Evolutionary conservation across 2,329 filamentous ascomycete species (phyloP).

Genomic region (Pyrenophora tritici-repentis): DNA sequence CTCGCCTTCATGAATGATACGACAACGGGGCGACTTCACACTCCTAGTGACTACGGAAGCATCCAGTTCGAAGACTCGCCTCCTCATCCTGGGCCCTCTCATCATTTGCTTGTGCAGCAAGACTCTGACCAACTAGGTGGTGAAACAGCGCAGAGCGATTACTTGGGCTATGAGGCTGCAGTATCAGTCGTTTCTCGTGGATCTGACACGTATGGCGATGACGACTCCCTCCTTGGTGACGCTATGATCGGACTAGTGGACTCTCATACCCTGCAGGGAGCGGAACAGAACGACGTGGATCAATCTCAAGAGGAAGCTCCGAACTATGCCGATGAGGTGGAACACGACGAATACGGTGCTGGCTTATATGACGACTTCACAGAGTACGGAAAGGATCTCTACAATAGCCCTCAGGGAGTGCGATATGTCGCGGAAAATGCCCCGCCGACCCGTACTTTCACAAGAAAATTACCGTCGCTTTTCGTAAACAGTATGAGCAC

Average conservation of each 20-base stretch:
- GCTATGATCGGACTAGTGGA: constrained; percentile 41
- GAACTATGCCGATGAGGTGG: constrained; percentile 8
- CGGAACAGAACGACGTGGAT: neutral
- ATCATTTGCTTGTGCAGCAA: neutral
- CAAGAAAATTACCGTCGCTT: neutral
- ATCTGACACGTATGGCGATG: constrained; percentile 35
- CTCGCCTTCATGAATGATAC: constrained; percentile 29
- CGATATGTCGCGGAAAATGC: too few relatives aligned
- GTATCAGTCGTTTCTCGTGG: neutral
- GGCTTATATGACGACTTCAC: neutral
- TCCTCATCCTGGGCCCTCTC: neutral
- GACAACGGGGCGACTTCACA: neutral
- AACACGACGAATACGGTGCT: constrained; percentile 11
- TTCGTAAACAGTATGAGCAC: neutral
- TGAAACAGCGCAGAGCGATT: neutral
- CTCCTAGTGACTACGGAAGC: constrained; percentile 41
- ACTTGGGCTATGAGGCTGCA: neutral
- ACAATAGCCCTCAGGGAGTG: neutral
- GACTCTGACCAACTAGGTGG: neutral
- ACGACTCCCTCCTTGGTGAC: constrained; percentile 39
- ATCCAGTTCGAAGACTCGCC: constrained; percentile 20
- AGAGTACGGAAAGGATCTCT: neutral
- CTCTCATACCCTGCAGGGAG: constrained; percentile 29
- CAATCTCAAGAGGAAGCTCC: neutral
- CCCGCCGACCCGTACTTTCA: fast-evolving